Evolutionary conservation across 257 asterid species (phyloP), one percentile per base, ranked within the genome.

Genomic region (Penstemon eatonii): DNA sequence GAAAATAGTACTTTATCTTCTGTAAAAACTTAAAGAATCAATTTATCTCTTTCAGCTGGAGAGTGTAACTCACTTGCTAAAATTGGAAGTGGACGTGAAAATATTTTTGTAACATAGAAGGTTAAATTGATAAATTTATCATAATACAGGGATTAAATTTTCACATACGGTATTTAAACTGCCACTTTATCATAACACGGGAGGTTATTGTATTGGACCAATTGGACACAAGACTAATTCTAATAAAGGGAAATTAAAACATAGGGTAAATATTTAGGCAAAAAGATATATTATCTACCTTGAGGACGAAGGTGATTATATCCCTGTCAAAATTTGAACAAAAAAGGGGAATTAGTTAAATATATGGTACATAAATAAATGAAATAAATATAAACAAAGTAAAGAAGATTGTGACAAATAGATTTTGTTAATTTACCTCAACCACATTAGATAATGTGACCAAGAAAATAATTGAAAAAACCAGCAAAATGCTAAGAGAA

Each of bases 371-470:
- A 15, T 1, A 10, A 54, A 7, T 40, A 47, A 53, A 13, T 41
- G 9, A 4, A 8, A 8, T 3, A 7, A 51, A 4, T 5, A 4
- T 38, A n/a, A 8, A 11, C 39, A 39, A 39, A 5, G 5, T 4
- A 63, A 45, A 43, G 4, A 33, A 64, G 46, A 8, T n/a, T 13
- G 25, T 11, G 33, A 25, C 33, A 0, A 10, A 12, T 7, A 7
- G 3, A 7, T 43, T 8, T 7, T n/a, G 6, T 4, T n/a, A 52
- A 4, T 49, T 39, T 49, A 79, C 84, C 84, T 79, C 74, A 13
- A 37, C 81, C 39, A 79, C 78, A 75, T 54, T 40, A 19, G 78
- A 68, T 4, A 72, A 55, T n/a, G 78, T 45, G 33, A 79, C 42
- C 52, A 76, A 25, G 67, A 73, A 60, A 53, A 79, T 44, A 3